Evolutionary conservation across 306 rosid species (phyloP).

Genomic region (Glycine latifolia): DNA sequence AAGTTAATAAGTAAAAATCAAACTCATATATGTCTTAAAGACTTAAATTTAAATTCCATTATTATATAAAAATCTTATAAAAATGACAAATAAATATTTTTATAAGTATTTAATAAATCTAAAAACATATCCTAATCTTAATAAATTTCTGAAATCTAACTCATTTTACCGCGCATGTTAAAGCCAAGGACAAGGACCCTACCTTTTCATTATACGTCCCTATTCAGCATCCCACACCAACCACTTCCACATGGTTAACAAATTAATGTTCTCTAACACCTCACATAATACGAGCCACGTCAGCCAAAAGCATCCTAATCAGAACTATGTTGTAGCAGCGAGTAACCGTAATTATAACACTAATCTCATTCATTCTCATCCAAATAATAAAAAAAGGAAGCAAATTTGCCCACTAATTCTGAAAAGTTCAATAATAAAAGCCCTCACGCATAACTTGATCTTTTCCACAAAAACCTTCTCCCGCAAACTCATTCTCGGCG

Average conservation of each 20-base stretch:
- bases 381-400: background rate
- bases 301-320: background rate
- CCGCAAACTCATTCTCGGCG: background rate
- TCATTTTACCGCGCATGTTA: background rate
- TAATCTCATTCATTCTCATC: constrained; percentile 9
- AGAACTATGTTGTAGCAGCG: background rate
- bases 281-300: background rate
- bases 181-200: background rate
- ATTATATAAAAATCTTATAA: too few species aligned
- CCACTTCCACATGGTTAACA: background rate
- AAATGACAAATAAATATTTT: too few species aligned
- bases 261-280: background rate
- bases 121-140: too few species aligned
- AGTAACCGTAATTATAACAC: background rate
- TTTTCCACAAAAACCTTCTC: background rate
- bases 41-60: too few species aligned
- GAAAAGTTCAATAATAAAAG: background rate
- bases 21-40: too few species aligned
- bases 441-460: background rate
- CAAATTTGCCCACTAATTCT: constrained; percentile 14
- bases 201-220: background rate
- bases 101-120: too few species aligned
- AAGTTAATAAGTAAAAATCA: too few species aligned
- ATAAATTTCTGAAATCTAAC: too few species aligned
- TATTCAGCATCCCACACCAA: background rate